Conservation (phyloP, 139 green algal genomes). For the Chlamydomonas sphaeroides region DNA sequence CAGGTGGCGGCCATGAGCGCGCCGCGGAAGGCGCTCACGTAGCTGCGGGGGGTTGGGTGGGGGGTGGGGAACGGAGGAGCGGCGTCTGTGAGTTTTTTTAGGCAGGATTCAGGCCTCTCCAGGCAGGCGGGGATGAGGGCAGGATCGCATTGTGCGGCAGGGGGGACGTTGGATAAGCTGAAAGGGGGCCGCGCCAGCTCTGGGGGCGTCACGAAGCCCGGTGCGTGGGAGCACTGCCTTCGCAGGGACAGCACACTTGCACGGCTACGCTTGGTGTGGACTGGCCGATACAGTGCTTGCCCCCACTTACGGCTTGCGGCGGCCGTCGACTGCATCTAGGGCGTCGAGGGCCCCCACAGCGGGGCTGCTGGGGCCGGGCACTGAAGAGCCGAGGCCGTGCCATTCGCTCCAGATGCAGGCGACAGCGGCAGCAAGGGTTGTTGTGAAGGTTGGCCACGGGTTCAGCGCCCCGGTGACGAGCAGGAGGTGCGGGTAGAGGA, state of each 20-base stretch:
- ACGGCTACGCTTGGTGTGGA: too few relatives aligned
- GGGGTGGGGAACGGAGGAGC: not conserved
- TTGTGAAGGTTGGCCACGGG: too few relatives aligned
- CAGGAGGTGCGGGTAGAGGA: constrained; percentile 24
- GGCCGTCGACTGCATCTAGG: too few relatives aligned
- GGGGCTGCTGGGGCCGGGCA: too few relatives aligned
- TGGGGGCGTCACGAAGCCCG: not conserved
- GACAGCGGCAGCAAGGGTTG: constrained; percentile 6
- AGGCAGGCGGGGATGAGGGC: not conserved
- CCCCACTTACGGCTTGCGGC: too few relatives aligned
- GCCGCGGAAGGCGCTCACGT: constrained; percentile 71
- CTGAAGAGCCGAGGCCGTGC: not conserved
- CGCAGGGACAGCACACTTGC: too few relatives aligned
- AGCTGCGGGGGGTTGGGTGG: constrained; percentile 39
- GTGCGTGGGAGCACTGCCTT: too few relatives aligned
- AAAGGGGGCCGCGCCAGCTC: not conserved
- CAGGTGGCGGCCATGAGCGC: constrained; percentile 82
- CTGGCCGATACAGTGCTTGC: too few relatives aligned
- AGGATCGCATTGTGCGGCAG: too few relatives aligned
- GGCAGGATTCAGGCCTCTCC: too few relatives aligned
- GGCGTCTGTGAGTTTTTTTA: not conserved
- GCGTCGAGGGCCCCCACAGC: too few relatives aligned
- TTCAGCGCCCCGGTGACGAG: constrained; percentile 1
- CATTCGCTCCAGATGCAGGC: not conserved
- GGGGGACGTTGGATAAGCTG: not conserved